Percentiles rank a stretch among this genome's conserved stretches.
Conservation (phyloP, 1,139 yeast genomes). For the Magnusiomyces fungicola region DNA sequence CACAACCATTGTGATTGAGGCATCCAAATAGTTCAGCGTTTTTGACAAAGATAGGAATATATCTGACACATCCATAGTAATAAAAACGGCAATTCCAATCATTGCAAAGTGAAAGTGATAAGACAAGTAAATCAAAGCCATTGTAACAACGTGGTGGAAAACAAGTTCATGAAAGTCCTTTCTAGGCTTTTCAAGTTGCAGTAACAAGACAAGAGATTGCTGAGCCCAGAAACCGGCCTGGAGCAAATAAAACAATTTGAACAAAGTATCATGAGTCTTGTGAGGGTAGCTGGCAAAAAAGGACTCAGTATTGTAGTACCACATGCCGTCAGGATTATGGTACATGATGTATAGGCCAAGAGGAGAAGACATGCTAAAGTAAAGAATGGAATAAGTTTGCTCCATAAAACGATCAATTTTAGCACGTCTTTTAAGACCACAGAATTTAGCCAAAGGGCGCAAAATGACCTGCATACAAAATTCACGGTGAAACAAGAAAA, state of each 20-base stretch:
- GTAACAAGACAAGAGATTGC: conserved; percentile 71
- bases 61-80: conserved; percentile 95
- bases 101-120: conserved; percentile 93
- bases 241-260: conserved; percentile 76
- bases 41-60: conserved; percentile 80
- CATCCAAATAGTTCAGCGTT: conserved; percentile 73
- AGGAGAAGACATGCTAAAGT: conserved; percentile 77
- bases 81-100: conserved; percentile 86
- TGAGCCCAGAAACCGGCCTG: conserved; percentile 99
- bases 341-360: conserved; percentile 86
- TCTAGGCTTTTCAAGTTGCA: conserved; percentile 91
- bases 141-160: conserved; percentile 87
- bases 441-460: conserved; percentile 56
- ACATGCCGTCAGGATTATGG: conserved; percentile 37
- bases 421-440: conserved; percentile 48
- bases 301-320: conserved; percentile 81
- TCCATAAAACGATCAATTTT: conserved; percentile 83
- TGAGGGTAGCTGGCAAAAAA: conserved; percentile 83
- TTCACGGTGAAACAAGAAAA: conserved; percentile 87
- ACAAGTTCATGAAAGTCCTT: conserved; percentile 88
- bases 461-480: conserved; percentile 79
- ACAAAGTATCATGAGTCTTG: conserved; percentile 56
- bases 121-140: conserved; percentile 80
- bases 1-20: conserved; percentile 54
- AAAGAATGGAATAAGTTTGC: conserved; percentile 77